Evolutionary conservation across 1,284 basidiomycete genomes (phyloP), one percentile per base, ranked within the genome.

Genomic region (Heliocybe sulcata): DNA sequence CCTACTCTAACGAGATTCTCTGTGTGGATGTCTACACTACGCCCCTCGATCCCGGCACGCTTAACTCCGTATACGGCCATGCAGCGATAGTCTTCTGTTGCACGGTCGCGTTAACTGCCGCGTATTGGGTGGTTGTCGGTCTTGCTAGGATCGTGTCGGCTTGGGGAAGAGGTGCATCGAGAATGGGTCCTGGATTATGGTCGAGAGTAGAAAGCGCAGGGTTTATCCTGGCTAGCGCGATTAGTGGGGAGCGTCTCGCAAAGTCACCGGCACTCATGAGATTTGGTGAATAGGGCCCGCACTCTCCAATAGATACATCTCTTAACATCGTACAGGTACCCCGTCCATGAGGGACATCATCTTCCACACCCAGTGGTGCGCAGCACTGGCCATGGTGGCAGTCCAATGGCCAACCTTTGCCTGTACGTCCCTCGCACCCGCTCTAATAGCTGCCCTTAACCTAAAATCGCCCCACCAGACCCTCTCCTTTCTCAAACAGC

Each of bases 381-480:
- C 89, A 25, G 81, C 86, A 50, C 73, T 98, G 22, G 86, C 85
- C 25, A 96, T 97, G 90, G 83, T 98, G 52, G 90, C 93, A 26
- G 93, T 98, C 26, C 79, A 92, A 64, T 99, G 95, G 95, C 95
- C 96, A 1, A 74, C 79, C 12, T 98, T 95, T 69, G 80, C 89
- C 56, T 98, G 94, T 92, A 65, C 64, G 86, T 80, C 51, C 50
- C 55, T 52, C 57, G 51, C 56, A 27, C 47, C 38, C 45, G 22
- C n/a, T 35, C 20, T 10, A 35, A 48, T 26, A 52, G 23, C 19
- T 45, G 55, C 52, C 27, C 57, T 16, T 25, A 50, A 12, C 45
- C 60, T n/a, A 8, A 16, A 16, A 25, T 31, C 12, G 12, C 29
- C 4, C 4, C 47, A 59, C 14, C 67, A 94, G 92, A 97, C 70